Conservation (phyloP, 2,329 filamentous ascomycete genomes). For the Talaromyces sp. region DNA sequence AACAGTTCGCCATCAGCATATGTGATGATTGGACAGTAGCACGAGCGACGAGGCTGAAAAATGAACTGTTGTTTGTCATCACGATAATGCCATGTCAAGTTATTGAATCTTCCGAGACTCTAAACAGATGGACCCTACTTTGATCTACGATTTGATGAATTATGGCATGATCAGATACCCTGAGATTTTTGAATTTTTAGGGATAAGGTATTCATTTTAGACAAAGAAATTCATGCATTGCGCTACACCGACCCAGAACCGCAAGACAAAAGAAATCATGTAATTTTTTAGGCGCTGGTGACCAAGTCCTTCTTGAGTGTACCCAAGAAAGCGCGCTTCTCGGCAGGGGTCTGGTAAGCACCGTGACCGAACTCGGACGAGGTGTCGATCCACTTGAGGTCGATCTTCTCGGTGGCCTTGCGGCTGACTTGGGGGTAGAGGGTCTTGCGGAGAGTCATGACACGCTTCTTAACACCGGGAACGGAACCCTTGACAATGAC, state of each 20-base stretch:
- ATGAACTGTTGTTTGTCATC: neutral
- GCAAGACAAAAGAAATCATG: constrained; percentile 26
- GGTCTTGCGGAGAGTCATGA: constrained; percentile 98
- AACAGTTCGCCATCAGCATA: neutral
- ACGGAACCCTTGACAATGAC: constrained; percentile 96
- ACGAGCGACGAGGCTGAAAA: neutral
- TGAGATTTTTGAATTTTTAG: constrained; percentile 4
- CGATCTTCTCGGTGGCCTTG: constrained; percentile 96
- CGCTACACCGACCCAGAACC: constrained; percentile 32
- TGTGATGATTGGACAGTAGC: neutral
- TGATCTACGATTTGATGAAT: too few relatives aligned
- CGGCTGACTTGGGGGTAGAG: constrained; percentile 97
- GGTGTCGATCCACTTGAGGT: constrained; percentile 99
- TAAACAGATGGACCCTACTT: too few relatives aligned
- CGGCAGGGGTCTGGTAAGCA: constrained; percentile 95
- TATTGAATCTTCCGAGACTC: neutral
- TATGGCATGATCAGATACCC: neutral
- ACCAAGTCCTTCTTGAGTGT: constrained; percentile 97
- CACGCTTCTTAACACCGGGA: constrained; percentile 98
- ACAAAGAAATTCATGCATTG: constrained; percentile 37
- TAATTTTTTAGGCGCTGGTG: constrained; percentile 50
- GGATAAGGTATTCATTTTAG: constrained; percentile 34
- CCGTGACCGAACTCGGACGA: constrained; percentile 99
- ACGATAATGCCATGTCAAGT: neutral
- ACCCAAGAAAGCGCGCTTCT: constrained; percentile 97